Conservation (phyloP, 169 alveolate species). For the Fabrea salina region DNA sequence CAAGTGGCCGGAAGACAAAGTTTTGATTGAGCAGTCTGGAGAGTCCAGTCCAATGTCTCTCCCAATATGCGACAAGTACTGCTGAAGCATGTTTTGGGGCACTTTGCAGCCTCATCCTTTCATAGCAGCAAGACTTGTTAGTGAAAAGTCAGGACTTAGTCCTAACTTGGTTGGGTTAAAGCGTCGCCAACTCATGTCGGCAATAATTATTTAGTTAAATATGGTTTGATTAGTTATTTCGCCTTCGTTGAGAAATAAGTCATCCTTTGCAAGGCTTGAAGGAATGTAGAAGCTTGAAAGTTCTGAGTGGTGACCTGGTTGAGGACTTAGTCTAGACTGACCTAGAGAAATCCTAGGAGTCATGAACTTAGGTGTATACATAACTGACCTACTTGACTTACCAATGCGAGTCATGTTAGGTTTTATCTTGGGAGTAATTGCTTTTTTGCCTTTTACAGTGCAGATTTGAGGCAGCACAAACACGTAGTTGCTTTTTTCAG, state of each 20-base stretch:
- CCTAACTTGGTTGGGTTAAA: slow-evolving; percentile 40
- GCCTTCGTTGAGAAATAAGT: too few relatives aligned
- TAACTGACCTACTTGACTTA: not conserved
- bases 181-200: too few relatives aligned
- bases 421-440: not conserved
- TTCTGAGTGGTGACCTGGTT: too few relatives aligned
- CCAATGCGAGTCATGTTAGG: not conserved
- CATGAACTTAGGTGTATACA: not conserved
- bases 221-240: too few relatives aligned
- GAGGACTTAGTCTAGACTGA: too few relatives aligned
- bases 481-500: too few relatives aligned
- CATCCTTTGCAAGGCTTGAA: too few relatives aligned
- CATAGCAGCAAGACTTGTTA: slow-evolving; percentile 53
- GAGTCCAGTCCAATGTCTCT: slow-evolving; percentile 56
- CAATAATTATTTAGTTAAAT: too few relatives aligned
- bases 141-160: slow-evolving; percentile 49
- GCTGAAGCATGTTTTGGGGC: slow-evolving; percentile 57
- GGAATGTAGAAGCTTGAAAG: too few relatives aligned
- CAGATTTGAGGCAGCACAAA: not conserved
- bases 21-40: slow-evolving; percentile 72
- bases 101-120: slow-evolving; percentile 84
- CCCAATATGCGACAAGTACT: slow-evolving; percentile 55
- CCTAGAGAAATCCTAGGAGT: too few relatives aligned
- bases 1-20: slow-evolving; percentile 23
- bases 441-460: not conserved